Base-by-base conservation (phyloP, 345 rosid genomes). In the Linum usitatissimum region DNA sequence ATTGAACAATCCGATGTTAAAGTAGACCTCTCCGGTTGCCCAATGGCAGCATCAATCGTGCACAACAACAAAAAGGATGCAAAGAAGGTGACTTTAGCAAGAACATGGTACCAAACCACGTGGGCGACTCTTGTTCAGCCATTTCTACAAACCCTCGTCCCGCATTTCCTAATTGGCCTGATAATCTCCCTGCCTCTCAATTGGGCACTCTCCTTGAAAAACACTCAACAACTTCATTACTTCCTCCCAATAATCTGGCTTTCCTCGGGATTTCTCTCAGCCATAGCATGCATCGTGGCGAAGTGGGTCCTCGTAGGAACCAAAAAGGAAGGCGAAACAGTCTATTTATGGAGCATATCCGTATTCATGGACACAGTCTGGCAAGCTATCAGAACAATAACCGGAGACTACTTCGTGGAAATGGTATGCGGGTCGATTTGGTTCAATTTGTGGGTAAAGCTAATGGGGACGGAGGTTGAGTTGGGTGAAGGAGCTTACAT, bases 1-100 rank as follows among this genome's bases (percentile, higher is more conserved):
- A 63, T 81, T 12, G 84, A 83, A 68, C 88, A 85, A 69, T 74
- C 86, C 15, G 91, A 85, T 68, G 83, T 81, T 14, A 76, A 79
- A 66, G 82, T 79, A 12, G 76, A 85, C 73, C 88, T 85, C 34
- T 76, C 91, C 1, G 86, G 84, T 1, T 83, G 86, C 72, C 87
- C 86, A 59, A 78, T 81, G 83, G 84, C 86, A 1, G 86, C 79
- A 62, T 63, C 73, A 14, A 5, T 28, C 9, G 9, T 30, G 6
- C 7, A 59, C 18, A 64, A 68, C 72, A 64, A 68, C 72, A 79
- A 63, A 59, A 72, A 71, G 20, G 71, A 61, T 5, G 20, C 60
- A 0, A 62, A 60, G 28, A 71, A 73, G 39, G 76, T 81, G 57
- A 81, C 84, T 6, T 71, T 83, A 3, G 80, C 75, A 20, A 83